Percentiles rank a stretch among this genome's conserved stretches.
Evolutionary conservation across 2,329 filamentous ascomycete genomes (phyloP).

Genomic region (Ophiostoma pallidulum): DNA sequence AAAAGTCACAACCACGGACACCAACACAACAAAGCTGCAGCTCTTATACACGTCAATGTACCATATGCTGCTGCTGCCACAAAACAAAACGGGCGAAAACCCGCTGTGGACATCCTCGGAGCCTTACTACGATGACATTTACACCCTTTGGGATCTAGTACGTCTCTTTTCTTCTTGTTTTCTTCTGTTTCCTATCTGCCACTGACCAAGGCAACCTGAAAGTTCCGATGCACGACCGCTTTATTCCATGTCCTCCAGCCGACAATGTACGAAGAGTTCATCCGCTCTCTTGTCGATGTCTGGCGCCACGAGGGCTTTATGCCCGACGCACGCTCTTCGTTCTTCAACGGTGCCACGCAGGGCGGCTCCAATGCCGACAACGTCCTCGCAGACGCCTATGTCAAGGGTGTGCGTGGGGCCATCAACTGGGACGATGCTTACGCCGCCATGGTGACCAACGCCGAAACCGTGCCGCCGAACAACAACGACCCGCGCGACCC

Average conservation of each 20-base stretch:
- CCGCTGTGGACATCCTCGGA: slow-evolving; percentile 54
- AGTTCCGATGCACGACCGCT: slow-evolving; percentile 54
- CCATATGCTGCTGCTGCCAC: slow-evolving; percentile 59
- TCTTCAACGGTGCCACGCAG: slow-evolving; percentile 60
- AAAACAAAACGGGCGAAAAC: slow-evolving; percentile 63
- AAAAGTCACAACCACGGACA: slow-evolving; percentile 46
- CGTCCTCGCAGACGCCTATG: slow-evolving; percentile 61
- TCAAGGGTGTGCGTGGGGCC: slow-evolving; percentile 54
- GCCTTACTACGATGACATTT: slow-evolving; percentile 63
- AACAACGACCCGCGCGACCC: slow-evolving; percentile 47
- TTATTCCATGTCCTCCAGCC: slow-evolving; percentile 59
- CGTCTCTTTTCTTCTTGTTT: slow-evolving; percentile 6
- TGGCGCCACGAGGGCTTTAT: slow-evolving; percentile 56
- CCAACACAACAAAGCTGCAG: slow-evolving; percentile 42
- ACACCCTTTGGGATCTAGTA: slow-evolving; percentile 54
- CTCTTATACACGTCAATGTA: slow-evolving; percentile 61
- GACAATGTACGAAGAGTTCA: slow-evolving; percentile 51
- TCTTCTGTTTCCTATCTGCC: too few relatives aligned
- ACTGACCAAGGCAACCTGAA: not conserved
- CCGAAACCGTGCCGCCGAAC: slow-evolving; percentile 51
- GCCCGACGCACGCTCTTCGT: slow-evolving; percentile 57
- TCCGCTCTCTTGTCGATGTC: slow-evolving; percentile 59
- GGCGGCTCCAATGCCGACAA: slow-evolving; percentile 64
- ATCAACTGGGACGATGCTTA: slow-evolving; percentile 57
- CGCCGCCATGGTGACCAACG: slow-evolving; percentile 56